A percentile compares a stretch with the other conserved stretches of the same genome.
These are phyloP conservation scores for Herpotrichia juniperi DNA, from an alignment of 2,329 filamentous ascomycete species.

Conservation along the genomic window DNA sequence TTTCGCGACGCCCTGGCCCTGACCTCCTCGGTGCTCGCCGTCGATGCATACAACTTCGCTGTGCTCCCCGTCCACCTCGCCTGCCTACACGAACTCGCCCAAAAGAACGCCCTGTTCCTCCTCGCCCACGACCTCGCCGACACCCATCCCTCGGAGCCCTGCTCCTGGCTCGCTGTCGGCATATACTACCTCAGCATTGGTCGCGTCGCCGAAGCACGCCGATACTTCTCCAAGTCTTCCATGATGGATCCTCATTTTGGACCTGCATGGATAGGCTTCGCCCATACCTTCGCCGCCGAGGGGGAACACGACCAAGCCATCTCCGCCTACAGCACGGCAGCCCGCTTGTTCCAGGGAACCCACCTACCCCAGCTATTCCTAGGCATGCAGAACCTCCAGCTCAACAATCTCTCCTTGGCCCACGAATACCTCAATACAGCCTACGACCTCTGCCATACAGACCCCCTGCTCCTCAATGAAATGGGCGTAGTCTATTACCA, in stretches of 20 bases:
- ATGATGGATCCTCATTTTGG: slow-evolving; percentile 98
- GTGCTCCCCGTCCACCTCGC: slow-evolving; percentile 92
- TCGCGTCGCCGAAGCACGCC: slow-evolving; percentile 88
- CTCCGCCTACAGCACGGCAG: slow-evolving; percentile 94
- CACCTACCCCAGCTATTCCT: slow-evolving; percentile 95
- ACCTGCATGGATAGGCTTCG: slow-evolving; percentile 97
- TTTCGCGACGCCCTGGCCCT: slow-evolving; percentile 86
- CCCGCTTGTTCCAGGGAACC: slow-evolving; percentile 92
- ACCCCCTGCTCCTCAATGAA: slow-evolving; percentile 92
- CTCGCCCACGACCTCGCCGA: slow-evolving; percentile 93
- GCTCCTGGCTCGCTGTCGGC: slow-evolving; percentile 91
- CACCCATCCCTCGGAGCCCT: slow-evolving; percentile 86
- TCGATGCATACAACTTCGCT: slow-evolving; percentile 86
- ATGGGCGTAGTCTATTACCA: slow-evolving; percentile 96
- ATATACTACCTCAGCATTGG: slow-evolving; percentile 91
- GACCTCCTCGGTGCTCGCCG: slow-evolving; percentile 80
- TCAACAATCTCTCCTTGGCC: slow-evolving; percentile 93
- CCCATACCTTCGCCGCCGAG: slow-evolving; percentile 96
- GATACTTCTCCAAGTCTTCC: slow-evolving; percentile 96
- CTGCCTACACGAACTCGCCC: slow-evolving; percentile 83
- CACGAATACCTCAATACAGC: slow-evolving; percentile 94
- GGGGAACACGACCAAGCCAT: slow-evolving; percentile 98
- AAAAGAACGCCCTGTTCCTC: slow-evolving; percentile 88
- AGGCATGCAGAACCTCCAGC: slow-evolving; percentile 96
- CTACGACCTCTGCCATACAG: slow-evolving; percentile 79